Conservation (phyloP, 2,329 filamentous ascomycete species). For the Tympanopsis confertula region DNA sequence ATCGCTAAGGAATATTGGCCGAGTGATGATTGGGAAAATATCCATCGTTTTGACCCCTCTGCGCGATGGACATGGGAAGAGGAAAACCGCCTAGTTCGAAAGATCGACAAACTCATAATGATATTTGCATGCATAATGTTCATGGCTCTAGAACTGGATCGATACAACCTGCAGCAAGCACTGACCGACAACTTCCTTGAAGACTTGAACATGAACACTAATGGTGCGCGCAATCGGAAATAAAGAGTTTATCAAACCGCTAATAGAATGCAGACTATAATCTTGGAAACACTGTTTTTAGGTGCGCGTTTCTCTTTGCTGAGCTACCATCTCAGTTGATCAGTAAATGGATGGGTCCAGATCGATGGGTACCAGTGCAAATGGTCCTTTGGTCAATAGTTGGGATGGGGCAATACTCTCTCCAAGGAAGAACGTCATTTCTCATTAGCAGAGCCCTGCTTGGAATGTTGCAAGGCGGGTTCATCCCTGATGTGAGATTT, state of each 20-base stretch:
- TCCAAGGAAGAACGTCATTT: conserved; percentile 24
- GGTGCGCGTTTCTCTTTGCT: conserved; percentile 35
- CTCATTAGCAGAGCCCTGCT: conserved; percentile 23
- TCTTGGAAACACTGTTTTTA: conserved; percentile 35
- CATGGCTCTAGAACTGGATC: conserved; percentile 35
- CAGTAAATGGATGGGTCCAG: conserved; percentile 42
- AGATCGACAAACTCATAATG: conserved; percentile 29
- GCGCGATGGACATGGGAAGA: conserved; percentile 1
- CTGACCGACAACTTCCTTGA: conserved; percentile 32
- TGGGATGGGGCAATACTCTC: conserved; percentile 31
- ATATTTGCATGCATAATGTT: conserved; percentile 35
- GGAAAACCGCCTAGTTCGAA: conserved; percentile 17
- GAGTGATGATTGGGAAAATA: conserved; percentile 20
- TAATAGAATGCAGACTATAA: conserved; percentile 24
- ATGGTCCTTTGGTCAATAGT: conserved; percentile 44
- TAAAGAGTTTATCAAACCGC: background rate
- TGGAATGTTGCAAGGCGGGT: conserved; percentile 30
- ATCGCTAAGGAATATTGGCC: conserved; percentile 19
- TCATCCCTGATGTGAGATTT: conserved; percentile 27
- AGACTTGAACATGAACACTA: conserved; percentile 28
- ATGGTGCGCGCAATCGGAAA: conserved; percentile 18
- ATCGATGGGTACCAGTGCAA: conserved; percentile 47
- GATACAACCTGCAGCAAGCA: conserved; percentile 32
- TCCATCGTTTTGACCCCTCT: conserved; percentile 18
- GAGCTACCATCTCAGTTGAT: conserved; percentile 52